Base-by-base conservation (phyloP, 2,329 filamentous ascomycete genomes). In the Fusarium sp. region DNA sequence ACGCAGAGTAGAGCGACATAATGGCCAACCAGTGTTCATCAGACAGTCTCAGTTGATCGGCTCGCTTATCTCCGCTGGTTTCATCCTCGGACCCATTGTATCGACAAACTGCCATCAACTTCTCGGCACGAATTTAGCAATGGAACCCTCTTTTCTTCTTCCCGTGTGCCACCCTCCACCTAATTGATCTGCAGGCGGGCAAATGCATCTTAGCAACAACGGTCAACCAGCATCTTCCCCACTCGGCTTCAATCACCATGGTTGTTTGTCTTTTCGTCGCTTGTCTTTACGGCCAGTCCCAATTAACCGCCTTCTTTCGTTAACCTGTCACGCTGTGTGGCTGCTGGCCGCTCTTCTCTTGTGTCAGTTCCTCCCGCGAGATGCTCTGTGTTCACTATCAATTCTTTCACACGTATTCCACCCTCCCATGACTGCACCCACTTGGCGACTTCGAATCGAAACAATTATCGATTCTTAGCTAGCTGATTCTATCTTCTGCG, bases 111-210 rank as follows among this genome's bases (percentile, higher is more conserved):
- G 49, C 46, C 54, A 50, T 36, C 33, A 45, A 47, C 23, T 60
- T 48, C 49, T 53, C 57, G 57, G 61, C 66, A 53, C 55, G 53
- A 65, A 52, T 50, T 50, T 56, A 46, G 48, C 37, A 53, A 59
- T 48, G 56, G 56, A 47, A 37, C 23, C 49, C 55, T 67, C 23
- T 48, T 59, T 58, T 66, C 53, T 19, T 57, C 49, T 57, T 61
- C 55, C 53, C 57, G 44, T 66, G 67, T 69, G 59, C 38, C 65
- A 69, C 61, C 65, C 57, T 63, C 63, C 56, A 65, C 55, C 53
- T 60, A 51, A 53, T 60, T 35, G 57, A 70, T 69, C 65, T 67
- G 67, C 67, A 66, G 49, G 32, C 47, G 56, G 51, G 46, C 53
- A 46, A 57, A 58, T 67, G 60, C 49, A 57, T 69, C 33, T 53